Evolutionary conservation across 345 rosid species (phyloP).

Genomic region (Corchorus capsularis): DNA sequence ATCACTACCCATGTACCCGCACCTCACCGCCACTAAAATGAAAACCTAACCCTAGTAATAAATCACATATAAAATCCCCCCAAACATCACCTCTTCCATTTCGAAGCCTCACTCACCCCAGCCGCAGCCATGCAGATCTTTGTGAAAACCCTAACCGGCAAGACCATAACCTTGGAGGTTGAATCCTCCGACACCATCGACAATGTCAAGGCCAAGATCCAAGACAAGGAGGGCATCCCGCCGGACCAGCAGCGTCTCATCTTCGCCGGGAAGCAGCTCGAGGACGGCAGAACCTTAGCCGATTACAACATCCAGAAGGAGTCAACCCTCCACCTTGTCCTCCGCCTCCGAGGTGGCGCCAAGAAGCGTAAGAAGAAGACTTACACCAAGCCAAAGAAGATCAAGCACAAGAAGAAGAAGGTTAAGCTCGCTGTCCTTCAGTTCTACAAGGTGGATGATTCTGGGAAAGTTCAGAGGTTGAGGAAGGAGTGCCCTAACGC

Average conservation of each 20-base stretch:
- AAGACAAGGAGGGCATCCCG: slow-evolving; percentile 71
- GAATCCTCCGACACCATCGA: slow-evolving; percentile 67
- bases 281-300: slow-evolving; percentile 70
- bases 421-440: slow-evolving; percentile 67
- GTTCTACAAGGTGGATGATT: slow-evolving; percentile 64
- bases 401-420: slow-evolving; percentile 69
- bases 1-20: background rate
- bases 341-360: slow-evolving; percentile 71
- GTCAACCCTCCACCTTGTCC: slow-evolving; percentile 68
- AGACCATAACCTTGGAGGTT: slow-evolving; percentile 69
- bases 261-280: slow-evolving; percentile 68
- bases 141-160: slow-evolving; percentile 77
- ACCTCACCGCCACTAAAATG: background rate
- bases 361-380: slow-evolving; percentile 82
- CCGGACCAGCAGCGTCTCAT: slow-evolving; percentile 69
- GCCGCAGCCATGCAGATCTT: slow-evolving; percentile 58
- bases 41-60: slow-evolving; percentile 19
- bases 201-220: slow-evolving; percentile 71
- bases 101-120: background rate
- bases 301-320: slow-evolving; percentile 78
- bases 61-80: slow-evolving; percentile 8
- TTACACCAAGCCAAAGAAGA: slow-evolving; percentile 74
- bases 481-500: slow-evolving; percentile 71
- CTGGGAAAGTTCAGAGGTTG: slow-evolving; percentile 62
- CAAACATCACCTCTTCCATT: background rate